These are phyloP conservation scores for Neurospora pannonica DNA, from an alignment of 495 filamentous ascomycete species.

Conservation along the genomic window DNA sequence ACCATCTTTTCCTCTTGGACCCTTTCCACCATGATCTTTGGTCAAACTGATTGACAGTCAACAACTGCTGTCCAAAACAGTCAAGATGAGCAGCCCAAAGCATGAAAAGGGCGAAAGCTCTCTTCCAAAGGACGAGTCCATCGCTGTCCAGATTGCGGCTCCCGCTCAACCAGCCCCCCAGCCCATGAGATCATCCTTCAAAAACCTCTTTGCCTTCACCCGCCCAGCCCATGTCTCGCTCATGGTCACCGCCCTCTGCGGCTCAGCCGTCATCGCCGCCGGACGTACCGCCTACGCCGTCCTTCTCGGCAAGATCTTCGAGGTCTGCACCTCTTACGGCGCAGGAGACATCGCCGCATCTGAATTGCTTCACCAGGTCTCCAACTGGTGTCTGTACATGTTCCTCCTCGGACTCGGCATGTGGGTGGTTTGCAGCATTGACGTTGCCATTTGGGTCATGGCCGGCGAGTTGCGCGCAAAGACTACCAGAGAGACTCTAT, in stretches of 20 bases:
- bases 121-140: not conserved
- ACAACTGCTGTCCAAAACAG: not conserved
- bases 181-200: slow-evolving; percentile 17
- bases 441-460: slow-evolving; percentile 57
- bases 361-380: slow-evolving; percentile 46
- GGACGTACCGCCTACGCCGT: slow-evolving; percentile 56
- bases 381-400: slow-evolving; percentile 49
- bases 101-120: not conserved
- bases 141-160: not conserved
- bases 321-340: slow-evolving; percentile 58
- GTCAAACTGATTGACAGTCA: not conserved
- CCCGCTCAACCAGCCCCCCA: not conserved
- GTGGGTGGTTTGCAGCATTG: slow-evolving; percentile 57
- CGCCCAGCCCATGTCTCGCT: slow-evolving; percentile 47
- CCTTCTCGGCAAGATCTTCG: slow-evolving; percentile 68
- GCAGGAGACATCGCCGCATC: slow-evolving; percentile 37
- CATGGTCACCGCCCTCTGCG: slow-evolving; percentile 37
- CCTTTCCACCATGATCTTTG: not conserved
- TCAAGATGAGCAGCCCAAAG: not conserved
- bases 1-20: not conserved
- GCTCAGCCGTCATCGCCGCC: slow-evolving; percentile 53
- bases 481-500: slow-evolving; percentile 52
- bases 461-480: slow-evolving; percentile 77
- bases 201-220: slow-evolving; percentile 63
- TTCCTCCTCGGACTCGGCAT: slow-evolving; percentile 48